A percentile compares a stretch with the other conserved stretches of the same genome.
Evolutionary conservation across 2,329 filamentous ascomycete genomes (phyloP).

Genomic region (Nigrospora oryzae): DNA sequence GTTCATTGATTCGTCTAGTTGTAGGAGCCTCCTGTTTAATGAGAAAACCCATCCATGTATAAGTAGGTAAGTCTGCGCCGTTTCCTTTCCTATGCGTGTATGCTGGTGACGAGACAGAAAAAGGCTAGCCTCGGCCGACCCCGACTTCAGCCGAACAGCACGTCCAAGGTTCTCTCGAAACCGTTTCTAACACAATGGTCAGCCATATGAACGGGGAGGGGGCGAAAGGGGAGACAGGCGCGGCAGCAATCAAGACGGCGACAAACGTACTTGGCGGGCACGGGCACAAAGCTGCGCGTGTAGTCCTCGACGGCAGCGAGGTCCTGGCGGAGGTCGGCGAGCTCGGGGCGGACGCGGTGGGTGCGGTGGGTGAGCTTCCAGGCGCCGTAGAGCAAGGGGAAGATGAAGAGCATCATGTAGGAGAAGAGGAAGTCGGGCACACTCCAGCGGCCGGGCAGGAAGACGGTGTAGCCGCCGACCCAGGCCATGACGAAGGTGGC

Average conservation of each 20-base stretch:
- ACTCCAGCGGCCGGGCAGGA: conserved; percentile 61
- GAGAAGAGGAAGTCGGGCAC: conserved; percentile 66
- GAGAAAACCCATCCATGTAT: too few species aligned
- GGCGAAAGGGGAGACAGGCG: not conserved
- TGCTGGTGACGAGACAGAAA: too few species aligned
- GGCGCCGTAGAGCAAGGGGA: conserved; percentile 58
- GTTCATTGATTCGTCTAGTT: too few species aligned
- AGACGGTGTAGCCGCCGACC: conserved; percentile 69
- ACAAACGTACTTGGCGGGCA: conserved; percentile 38
- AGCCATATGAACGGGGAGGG: not conserved
- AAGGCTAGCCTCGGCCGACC: too few species aligned
- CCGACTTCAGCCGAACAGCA: not conserved
- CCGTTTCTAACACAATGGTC: not conserved
- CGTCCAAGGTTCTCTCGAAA: conserved; percentile 2
- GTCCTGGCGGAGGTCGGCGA: conserved; percentile 56
- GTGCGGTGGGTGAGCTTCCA: conserved; percentile 67
- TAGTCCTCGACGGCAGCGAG: conserved; percentile 62
- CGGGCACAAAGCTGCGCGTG: conserved; percentile 48
- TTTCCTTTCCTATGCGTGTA: too few species aligned
- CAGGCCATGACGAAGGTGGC: conserved; percentile 64
- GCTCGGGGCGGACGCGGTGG: conserved; percentile 41
- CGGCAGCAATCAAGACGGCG: too few species aligned
- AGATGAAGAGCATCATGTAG: conserved; percentile 67
- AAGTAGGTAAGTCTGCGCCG: too few species aligned
- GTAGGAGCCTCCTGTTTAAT: too few species aligned